phyloP scores from a whole-genome alignment of 768 basidiomycete genomes.

The Boletellus sp. region DNA sequence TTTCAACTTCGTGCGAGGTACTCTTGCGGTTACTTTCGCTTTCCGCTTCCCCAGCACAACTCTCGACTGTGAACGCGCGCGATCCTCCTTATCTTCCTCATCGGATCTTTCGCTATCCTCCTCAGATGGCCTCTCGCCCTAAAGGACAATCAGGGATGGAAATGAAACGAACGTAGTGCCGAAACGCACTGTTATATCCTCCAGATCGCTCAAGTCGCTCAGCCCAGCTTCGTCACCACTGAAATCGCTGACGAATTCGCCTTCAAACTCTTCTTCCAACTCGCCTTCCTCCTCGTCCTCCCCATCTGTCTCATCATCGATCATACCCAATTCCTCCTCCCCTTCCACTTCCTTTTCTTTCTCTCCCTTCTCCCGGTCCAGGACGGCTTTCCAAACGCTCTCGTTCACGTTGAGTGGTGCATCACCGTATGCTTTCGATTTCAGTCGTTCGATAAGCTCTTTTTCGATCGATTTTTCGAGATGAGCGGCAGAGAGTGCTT shows the following conservation, averaged over 20 bases:
- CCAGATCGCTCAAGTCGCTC: constrained; percentile 52
- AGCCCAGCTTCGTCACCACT: constrained; percentile 46
- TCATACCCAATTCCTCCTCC: constrained; percentile 39
- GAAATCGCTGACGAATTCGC: constrained; percentile 57
- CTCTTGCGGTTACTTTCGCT: constrained; percentile 38
- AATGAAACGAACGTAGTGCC: background rate
- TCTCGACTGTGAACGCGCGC: constrained; percentile 37
- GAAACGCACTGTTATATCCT: constrained; percentile 58
- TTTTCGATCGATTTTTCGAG: constrained; percentile 94
- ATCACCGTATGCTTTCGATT: constrained; percentile 96
- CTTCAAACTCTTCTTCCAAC: constrained; percentile 48
- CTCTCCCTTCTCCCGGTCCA: constrained; percentile 70
- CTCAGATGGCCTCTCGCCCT: constrained; percentile 36
- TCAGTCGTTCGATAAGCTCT: constrained; percentile 92
- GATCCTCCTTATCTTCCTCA: constrained; percentile 39
- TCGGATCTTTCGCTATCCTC: constrained; percentile 44
- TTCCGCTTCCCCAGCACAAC: constrained; percentile 67
- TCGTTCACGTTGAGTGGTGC: constrained; percentile 98
- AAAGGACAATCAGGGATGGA: constrained; percentile 18
- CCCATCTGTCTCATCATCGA: constrained; percentile 54
- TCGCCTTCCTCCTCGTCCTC: constrained; percentile 49
- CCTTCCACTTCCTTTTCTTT: constrained; percentile 43
- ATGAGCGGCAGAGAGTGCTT: constrained; percentile 93
- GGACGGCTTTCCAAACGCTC: constrained; percentile 87
- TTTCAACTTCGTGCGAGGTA: constrained; percentile 50